A percentile compares a stretch with the other conserved stretches of the same genome.
These are phyloP conservation scores for Ulvella scutata DNA, from an alignment of 139 green algal genomes.

Conservation along the genomic window DNA sequence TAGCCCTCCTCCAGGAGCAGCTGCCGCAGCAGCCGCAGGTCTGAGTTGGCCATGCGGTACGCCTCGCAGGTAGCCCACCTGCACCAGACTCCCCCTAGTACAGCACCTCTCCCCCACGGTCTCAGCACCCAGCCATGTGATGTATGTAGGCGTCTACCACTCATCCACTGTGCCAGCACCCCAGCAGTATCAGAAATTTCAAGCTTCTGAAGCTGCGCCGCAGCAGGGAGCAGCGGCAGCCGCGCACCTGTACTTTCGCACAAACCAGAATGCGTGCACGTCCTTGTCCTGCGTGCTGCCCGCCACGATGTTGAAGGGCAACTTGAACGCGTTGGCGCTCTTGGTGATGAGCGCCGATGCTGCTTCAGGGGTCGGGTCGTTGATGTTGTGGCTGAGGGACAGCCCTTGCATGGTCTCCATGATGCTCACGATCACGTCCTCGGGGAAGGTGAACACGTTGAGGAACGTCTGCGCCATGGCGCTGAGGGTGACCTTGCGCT, in stretches of 20 bases:
- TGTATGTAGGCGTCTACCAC: too few species aligned
- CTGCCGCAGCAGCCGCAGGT: conserved; percentile 3
- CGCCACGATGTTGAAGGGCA: background rate
- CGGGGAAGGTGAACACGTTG: background rate
- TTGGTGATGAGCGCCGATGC: background rate
- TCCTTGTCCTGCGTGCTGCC: background rate
- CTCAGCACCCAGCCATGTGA: too few species aligned
- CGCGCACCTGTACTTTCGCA: background rate
- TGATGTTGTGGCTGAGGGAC: too few species aligned
- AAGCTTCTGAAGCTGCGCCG: too few species aligned
- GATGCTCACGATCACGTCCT: background rate
- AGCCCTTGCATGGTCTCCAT: background rate
- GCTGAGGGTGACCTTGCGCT: background rate
- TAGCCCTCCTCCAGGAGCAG: conserved; percentile 1
- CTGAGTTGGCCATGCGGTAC: background rate
- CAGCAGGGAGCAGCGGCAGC: too few species aligned
- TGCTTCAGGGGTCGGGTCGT: background rate
- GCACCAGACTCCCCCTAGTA: too few species aligned
- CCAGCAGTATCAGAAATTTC: too few species aligned
- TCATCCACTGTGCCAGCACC: too few species aligned
- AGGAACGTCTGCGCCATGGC: background rate
- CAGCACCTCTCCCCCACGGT: too few species aligned
- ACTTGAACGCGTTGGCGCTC: background rate
- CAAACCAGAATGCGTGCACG: background rate
- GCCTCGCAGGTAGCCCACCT: background rate